A percentile compares a stretch with the other conserved stretches of the same genome.
Conservation (phyloP, 1,284 basidiomycete genomes). For the Papiliotrema fonsecae region DNA sequence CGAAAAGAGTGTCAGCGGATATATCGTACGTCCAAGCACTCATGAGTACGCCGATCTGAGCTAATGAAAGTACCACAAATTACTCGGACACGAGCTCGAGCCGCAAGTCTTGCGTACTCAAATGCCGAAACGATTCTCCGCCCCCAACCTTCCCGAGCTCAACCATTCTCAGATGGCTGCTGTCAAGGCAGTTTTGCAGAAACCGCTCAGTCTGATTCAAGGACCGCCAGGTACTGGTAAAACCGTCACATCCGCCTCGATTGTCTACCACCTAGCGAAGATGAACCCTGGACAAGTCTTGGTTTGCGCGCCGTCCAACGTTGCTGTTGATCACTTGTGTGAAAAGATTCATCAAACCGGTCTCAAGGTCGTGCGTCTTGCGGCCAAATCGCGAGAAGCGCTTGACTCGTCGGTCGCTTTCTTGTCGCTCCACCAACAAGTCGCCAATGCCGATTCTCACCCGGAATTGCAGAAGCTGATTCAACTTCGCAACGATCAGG, state of each 20-base stretch:
- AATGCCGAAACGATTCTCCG: slow-evolving; percentile 80
- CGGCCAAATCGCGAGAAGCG: slow-evolving; percentile 96
- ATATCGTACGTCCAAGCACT: slow-evolving; percentile 64
- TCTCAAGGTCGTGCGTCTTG: slow-evolving; percentile 93
- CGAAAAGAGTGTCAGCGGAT: slow-evolving; percentile 97
- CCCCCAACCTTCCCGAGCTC: slow-evolving; percentile 93
- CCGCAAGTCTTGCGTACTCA: slow-evolving; percentile 76
- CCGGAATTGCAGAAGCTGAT: slow-evolving; percentile 96
- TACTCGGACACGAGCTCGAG: slow-evolving; percentile 92
- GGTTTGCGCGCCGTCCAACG: slow-evolving; percentile 98
- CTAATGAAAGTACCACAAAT: slow-evolving; percentile 78
- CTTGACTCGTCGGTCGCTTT: slow-evolving; percentile 89
- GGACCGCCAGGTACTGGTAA: slow-evolving; percentile 98
- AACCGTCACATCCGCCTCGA: slow-evolving; percentile 98
- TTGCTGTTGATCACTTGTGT: slow-evolving; percentile 97
- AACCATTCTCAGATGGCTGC: slow-evolving; percentile 99
- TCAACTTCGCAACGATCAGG: slow-evolving; percentile 94
- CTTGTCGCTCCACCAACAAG: slow-evolving; percentile 94
- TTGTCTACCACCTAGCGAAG: slow-evolving; percentile 97
- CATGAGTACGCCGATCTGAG: neutral
- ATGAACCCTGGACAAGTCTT: slow-evolving; percentile 99
- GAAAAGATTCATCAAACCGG: slow-evolving; percentile 98
- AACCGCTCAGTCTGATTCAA: slow-evolving; percentile 96
- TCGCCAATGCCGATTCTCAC: slow-evolving; percentile 89
- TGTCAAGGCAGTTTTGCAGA: slow-evolving; percentile 96